These are phyloP conservation scores for Pichia kudriavzevii DNA, from an alignment of 1,139 yeast genomes.

Conservation along the genomic window DNA sequence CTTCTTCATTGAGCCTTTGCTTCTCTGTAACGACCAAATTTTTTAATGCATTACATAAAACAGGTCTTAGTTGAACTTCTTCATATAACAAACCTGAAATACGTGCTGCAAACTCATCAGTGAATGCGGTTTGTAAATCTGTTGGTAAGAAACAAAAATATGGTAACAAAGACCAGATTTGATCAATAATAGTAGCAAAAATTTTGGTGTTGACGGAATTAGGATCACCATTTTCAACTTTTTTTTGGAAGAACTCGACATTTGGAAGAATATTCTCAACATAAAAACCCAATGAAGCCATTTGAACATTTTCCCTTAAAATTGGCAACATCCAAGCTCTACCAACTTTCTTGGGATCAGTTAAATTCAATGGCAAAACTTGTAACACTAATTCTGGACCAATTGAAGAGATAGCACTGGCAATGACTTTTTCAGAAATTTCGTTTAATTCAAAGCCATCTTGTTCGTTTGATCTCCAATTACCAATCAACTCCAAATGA, in stretches of 20 bases:
- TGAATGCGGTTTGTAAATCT: constrained; percentile 59
- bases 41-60: constrained; percentile 75
- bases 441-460: constrained; percentile 62
- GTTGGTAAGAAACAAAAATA: constrained; percentile 81
- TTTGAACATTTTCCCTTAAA: constrained; percentile 75
- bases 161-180: constrained; percentile 87
- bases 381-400: constrained; percentile 82
- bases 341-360: constrained; percentile 46
- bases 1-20: constrained; percentile 42
- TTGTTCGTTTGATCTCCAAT: constrained; percentile 75
- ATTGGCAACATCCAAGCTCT: constrained; percentile 96
- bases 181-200: constrained; percentile 77
- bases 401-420: constrained; percentile 67
- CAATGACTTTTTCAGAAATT: constrained; percentile 74
- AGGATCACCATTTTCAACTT: constrained; percentile 37
- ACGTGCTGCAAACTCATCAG: constrained; percentile 68
- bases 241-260: constrained; percentile 48
- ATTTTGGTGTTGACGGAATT: constrained; percentile 66
- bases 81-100: constrained; percentile 71
- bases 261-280: constrained; percentile 60
- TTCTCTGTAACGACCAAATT: constrained; percentile 71
- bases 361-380: constrained; percentile 70
- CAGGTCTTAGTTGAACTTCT: constrained; percentile 65
- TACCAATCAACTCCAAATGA: constrained; percentile 68
- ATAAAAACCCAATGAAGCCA: constrained; percentile 62